Evolutionary conservation across 257 asterid species (phyloP).

Genomic region (Salvia splendens): DNA sequence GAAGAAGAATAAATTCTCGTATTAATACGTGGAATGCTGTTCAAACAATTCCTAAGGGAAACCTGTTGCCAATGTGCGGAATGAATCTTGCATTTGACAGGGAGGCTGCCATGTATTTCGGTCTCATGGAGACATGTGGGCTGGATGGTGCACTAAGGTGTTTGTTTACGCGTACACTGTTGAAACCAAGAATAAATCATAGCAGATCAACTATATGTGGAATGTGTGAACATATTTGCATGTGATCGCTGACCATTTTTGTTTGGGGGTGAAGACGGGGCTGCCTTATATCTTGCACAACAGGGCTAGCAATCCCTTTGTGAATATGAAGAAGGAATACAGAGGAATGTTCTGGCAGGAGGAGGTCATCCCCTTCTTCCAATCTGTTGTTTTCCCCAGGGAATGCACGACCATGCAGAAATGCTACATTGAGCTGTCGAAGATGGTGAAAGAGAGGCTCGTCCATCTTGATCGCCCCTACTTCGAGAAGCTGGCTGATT

Average conservation of each 20-base stretch:
- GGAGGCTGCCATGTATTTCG: slow-evolving; percentile 60
- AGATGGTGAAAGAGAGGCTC: slow-evolving; percentile 57
- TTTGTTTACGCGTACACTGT: neutral
- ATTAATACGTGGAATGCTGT: slow-evolving; percentile 53
- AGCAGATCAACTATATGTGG: neutral
- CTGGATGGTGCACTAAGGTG: slow-evolving; percentile 67
- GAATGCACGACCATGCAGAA: slow-evolving; percentile 63
- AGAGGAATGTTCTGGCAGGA: slow-evolving; percentile 76
- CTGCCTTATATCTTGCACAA: slow-evolving; percentile 82
- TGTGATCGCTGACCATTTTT: slow-evolving; percentile 68
- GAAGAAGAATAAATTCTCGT: no score
- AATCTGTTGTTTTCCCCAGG: slow-evolving; percentile 46
- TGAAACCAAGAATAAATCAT: no score
- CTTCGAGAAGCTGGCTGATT: slow-evolving; percentile 64
- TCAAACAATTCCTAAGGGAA: slow-evolving; percentile 51
- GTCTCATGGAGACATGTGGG: slow-evolving; percentile 63
- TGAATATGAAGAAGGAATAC: slow-evolving; percentile 67
- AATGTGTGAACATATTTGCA: slow-evolving; percentile 18
- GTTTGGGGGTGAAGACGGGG: slow-evolving; percentile 72
- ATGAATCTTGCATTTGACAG: slow-evolving; percentile 55
- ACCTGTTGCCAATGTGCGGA: slow-evolving; percentile 57
- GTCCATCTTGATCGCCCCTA: slow-evolving; percentile 51
- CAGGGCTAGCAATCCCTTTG: slow-evolving; percentile 79
- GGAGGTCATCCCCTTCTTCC: slow-evolving; percentile 75
- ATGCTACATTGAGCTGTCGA: slow-evolving; percentile 71